phyloP scores from a whole-genome alignment of 345 rosid genomes.

The Eucalyptus microcorys region DNA sequence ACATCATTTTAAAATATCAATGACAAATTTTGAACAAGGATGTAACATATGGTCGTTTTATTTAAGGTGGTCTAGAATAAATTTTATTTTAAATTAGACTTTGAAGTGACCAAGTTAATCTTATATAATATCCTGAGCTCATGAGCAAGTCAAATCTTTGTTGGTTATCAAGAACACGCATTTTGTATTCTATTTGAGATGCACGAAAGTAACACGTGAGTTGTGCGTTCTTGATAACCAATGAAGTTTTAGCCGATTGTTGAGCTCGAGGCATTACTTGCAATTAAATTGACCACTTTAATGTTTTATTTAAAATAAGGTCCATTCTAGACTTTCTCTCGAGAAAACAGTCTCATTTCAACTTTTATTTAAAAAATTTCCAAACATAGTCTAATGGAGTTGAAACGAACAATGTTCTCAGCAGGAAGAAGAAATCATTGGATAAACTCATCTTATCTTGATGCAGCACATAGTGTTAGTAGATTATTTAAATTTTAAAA shows the following conservation, averaged over 20 bases:
- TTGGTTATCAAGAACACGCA: background rate
- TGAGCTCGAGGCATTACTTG: background rate
- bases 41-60: accelerated
- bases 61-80: accelerated
- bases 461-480: background rate
- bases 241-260: background rate
- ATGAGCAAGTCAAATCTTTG: background rate
- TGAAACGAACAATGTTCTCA: background rate
- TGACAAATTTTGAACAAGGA: accelerated
- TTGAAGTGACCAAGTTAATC: background rate
- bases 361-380: too few relatives aligned
- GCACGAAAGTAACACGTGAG: background rate
- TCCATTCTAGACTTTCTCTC: accelerated
- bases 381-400: background rate
- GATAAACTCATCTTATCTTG: background rate
- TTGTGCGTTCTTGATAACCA: too few relatives aligned
- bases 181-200: too few relatives aligned
- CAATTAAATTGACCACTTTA: accelerated
- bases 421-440: too few relatives aligned
- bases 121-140: accelerated
- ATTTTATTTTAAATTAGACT: too few relatives aligned
- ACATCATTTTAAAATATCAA: too few relatives aligned
- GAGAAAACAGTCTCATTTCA: background rate
- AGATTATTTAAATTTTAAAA: too few relatives aligned
- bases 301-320: background rate